A percentile compares a stretch with the other conserved stretches of the same genome.
Conservation (phyloP, 441 rosid species). For the Populus hybrid region DNA sequence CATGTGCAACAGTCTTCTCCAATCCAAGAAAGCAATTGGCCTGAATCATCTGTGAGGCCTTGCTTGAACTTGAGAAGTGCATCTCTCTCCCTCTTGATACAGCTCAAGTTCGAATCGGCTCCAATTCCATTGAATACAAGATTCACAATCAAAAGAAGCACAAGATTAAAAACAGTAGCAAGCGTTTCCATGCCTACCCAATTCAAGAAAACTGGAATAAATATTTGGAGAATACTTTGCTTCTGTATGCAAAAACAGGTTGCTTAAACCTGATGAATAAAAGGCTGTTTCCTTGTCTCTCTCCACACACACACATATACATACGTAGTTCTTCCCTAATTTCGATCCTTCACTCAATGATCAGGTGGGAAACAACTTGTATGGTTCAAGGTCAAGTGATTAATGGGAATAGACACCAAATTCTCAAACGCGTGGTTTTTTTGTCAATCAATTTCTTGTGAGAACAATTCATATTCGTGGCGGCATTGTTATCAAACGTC, state of each 20-base stretch:
- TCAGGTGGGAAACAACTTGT: too few relatives aligned
- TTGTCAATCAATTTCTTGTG: too few relatives aligned
- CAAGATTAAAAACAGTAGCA: not conserved
- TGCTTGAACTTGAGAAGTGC: conserved; percentile 14
- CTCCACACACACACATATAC: too few relatives aligned
- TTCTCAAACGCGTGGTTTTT: too few relatives aligned
- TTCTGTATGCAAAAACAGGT: not conserved
- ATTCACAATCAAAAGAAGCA: not conserved
- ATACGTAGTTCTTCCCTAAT: too few relatives aligned
- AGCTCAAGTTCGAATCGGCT: not conserved
- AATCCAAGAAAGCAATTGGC: conserved; percentile 3
- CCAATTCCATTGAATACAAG: not conserved
- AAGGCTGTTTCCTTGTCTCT: too few relatives aligned
- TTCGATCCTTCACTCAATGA: too few relatives aligned
- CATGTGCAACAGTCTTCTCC: conserved; percentile 10
- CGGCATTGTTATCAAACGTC: too few relatives aligned
- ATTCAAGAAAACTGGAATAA: not conserved
- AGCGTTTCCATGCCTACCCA: not conserved
- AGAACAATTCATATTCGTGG: too few relatives aligned
- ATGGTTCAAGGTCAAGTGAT: too few relatives aligned
- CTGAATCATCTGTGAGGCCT: not conserved
- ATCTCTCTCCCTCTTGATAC: conserved; percentile 9
- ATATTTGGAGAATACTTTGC: not conserved
- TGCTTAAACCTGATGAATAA: not conserved
- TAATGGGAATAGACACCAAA: too few relatives aligned